Conservation (phyloP, 2,329 filamentous ascomycete genomes). For the Fusarium kyushuense region DNA sequence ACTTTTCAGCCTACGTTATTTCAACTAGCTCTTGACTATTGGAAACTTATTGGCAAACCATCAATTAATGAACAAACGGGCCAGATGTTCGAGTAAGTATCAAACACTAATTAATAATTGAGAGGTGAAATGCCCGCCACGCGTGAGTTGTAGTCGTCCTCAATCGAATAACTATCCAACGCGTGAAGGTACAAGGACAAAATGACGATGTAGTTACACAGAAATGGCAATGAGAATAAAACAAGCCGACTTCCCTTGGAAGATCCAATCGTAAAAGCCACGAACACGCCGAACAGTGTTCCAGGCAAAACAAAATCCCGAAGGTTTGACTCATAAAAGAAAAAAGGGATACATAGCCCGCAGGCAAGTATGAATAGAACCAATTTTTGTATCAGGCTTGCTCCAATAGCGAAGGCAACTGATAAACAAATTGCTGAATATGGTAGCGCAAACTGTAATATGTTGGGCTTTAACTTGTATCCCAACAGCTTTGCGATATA, state of each 20-base stretch:
- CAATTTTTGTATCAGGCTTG: rapidly evolving
- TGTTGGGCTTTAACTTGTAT: no score
- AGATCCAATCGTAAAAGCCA: background rate
- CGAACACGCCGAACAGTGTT: rapidly evolving
- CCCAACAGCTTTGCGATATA: no score
- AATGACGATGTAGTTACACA: background rate
- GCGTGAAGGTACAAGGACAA: background rate
- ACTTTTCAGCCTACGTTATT: no score
- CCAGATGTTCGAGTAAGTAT: no score
- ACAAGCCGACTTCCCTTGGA: background rate
- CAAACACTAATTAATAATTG: no score
- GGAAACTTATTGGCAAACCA: no score
- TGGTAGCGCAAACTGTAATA: background rate
- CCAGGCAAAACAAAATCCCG: background rate
- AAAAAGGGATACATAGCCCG: background rate
- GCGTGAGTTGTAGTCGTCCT: no score
- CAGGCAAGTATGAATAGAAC: rapidly evolving
- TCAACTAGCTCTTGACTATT: no score
- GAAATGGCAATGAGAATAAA: background rate
- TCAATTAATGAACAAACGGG: no score
- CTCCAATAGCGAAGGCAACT: rapidly evolving
- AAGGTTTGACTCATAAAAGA: background rate
- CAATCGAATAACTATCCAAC: no score
- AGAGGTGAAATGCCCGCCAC: no score
- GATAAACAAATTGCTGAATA: background rate